phyloP scores from a whole-genome alignment of 345 rosid genomes.

The Raphanus raphanistrum region DNA sequence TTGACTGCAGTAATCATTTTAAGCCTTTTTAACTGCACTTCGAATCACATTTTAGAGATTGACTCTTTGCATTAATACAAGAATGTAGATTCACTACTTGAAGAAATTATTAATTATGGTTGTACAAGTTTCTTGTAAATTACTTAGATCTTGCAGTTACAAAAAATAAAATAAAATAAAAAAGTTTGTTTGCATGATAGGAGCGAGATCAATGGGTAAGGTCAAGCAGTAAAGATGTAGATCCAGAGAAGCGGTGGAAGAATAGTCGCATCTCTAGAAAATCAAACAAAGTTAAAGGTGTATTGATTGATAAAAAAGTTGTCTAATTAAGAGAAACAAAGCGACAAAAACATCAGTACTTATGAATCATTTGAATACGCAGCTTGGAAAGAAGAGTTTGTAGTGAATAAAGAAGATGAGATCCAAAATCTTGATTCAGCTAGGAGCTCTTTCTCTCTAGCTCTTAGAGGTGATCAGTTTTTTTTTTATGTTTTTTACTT shows the following conservation, averaged over 20 bases:
- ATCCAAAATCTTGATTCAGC: conserved; percentile 61
- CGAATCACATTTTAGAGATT: neutral
- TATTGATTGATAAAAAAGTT: conserved; percentile 18
- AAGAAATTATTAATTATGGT: too few relatives aligned
- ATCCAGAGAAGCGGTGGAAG: conserved; percentile 64
- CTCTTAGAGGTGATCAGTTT: conserved; percentile 62
- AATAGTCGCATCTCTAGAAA: conserved; percentile 54
- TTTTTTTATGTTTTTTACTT: neutral
- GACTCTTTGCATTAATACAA: neutral
- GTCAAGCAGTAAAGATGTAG: conserved; percentile 54
- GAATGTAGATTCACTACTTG: neutral
- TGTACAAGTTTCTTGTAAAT: neutral
- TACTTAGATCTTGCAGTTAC: conserved; percentile 1
- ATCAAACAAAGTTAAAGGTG: conserved; percentile 72
- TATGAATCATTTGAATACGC: neutral
- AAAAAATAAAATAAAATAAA: too few relatives aligned
- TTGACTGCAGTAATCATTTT: neutral
- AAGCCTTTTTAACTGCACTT: neutral
- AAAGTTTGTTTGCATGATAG: conserved; percentile 32
- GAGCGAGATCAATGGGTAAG: conserved; percentile 52
- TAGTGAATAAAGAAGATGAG: conserved; percentile 46
- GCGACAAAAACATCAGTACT: too few relatives aligned
- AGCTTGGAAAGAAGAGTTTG: conserved; percentile 55
- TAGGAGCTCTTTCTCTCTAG: conserved; percentile 80
- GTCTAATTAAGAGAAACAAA: neutral